Evolutionary conservation across 352 stramenopile species (phyloP).

Genomic region (Aphanomyces astaci): DNA sequence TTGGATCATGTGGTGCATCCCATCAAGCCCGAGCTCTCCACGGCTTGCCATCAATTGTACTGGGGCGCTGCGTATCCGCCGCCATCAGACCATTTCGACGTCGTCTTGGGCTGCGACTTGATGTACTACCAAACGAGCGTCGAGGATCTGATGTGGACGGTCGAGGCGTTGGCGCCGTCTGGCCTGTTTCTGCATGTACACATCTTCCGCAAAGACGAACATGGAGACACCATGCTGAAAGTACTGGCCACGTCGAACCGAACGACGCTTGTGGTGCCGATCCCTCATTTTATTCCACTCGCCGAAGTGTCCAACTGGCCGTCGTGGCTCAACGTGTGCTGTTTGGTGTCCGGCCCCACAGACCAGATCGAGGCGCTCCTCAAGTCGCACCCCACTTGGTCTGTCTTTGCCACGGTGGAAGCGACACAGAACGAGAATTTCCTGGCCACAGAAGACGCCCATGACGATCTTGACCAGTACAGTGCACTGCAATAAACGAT

Average conservation of each 20-base stretch:
- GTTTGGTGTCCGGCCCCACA: slow-evolving; percentile 2
- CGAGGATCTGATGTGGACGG: not conserved
- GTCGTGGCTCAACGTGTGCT: slow-evolving; percentile 15
- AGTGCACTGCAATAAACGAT: no score
- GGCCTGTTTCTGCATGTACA: slow-evolving; percentile 12
- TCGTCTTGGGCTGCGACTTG: slow-evolving; percentile 15
- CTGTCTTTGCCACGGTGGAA: not conserved
- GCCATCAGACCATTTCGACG: not conserved
- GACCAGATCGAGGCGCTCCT: not conserved
- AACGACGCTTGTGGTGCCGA: not conserved
- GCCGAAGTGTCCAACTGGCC: not conserved
- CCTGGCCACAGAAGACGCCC: not conserved
- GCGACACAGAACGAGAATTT: slow-evolving; percentile 1
- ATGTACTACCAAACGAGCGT: slow-evolving; percentile 21
- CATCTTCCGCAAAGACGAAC: slow-evolving; percentile 16
- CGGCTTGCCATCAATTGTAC: not conserved
- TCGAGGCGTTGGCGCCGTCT: not conserved
- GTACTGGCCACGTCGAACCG: not conserved
- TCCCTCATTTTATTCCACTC: slow-evolving; percentile 2
- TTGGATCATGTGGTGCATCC: not conserved
- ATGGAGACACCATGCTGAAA: not conserved
- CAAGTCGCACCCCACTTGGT: not conserved
- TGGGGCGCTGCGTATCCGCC: not conserved
- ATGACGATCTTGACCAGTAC: not conserved
- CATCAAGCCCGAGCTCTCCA: not conserved